phyloP scores from a whole-genome alignment of 2,329 filamentous ascomycete genomes.

The Xylaria digitata region DNA sequence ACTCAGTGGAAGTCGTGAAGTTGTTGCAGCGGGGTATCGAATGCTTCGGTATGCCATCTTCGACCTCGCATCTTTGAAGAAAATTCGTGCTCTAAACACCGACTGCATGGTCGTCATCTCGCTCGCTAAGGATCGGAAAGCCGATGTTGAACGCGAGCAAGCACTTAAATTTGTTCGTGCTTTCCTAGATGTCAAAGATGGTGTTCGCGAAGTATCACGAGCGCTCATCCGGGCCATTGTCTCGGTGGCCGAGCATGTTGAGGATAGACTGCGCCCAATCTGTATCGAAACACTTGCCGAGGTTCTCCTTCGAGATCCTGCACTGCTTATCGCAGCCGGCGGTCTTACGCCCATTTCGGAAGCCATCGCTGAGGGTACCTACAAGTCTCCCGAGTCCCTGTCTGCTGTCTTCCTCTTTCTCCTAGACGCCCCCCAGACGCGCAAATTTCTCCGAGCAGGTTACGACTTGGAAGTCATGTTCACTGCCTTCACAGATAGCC shows the following conservation, averaged over 20 bases:
- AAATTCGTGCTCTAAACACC: conserved; percentile 86
- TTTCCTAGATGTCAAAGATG: conserved; percentile 95
- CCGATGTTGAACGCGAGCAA: conserved; percentile 96
- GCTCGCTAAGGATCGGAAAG: conserved; percentile 93
- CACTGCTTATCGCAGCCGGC: conserved; percentile 82
- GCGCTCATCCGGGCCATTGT: conserved; percentile 90
- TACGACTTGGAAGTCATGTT: conserved; percentile 91
- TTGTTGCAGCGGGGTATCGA: conserved; percentile 92
- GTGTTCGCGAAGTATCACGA: conserved; percentile 86
- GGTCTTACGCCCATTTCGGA: conserved; percentile 91
- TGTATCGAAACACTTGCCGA: conserved; percentile 94
- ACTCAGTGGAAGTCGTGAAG: conserved; percentile 92
- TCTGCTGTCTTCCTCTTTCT: conserved; percentile 89
- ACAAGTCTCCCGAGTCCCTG: conserved; percentile 91
- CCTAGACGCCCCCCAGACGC: conserved; percentile 82
- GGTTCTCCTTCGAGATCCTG: conserved; percentile 86
- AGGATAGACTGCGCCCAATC: conserved; percentile 88
- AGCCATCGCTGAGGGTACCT: conserved; percentile 87
- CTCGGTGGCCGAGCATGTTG: conserved; percentile 85
- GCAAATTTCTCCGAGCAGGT: conserved; percentile 85
- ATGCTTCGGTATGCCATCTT: conserved; percentile 95
- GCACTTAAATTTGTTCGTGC: conserved; percentile 95
- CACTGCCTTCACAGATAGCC: conserved; percentile 89
- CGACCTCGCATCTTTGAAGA: conserved; percentile 87
- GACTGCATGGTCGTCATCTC: conserved; percentile 94